Evolutionary conservation across 2,329 filamentous ascomycete species (phyloP), one percentile per base, ranked within the genome.

Genomic region (Verticillium nubilum): DNA sequence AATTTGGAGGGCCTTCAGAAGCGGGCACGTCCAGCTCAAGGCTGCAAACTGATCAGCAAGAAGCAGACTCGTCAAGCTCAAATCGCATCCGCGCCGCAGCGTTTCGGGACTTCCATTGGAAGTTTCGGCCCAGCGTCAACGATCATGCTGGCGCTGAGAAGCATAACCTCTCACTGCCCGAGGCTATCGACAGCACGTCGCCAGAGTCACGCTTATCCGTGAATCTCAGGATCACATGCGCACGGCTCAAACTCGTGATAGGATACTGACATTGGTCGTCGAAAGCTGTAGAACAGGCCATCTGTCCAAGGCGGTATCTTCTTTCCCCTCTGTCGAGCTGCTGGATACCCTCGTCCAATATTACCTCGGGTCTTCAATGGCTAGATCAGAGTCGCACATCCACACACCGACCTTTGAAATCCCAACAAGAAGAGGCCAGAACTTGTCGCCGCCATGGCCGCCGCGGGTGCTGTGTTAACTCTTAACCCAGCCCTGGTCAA

Each of bases 261-360:
- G 64, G 19, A 70, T 72, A 9, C 56, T 72, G 10, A 67, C 67
- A 19, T 65, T 69, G 37, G 65, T 71, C 1, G 68, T 71, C 7
- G 64, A 66, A 3, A 67, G 67, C 5, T 71, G 68, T n/a, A 63
- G 62, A 0, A 62, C 66, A 0, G 69, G 70, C 19, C 65, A 68
- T 6, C 25, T 66, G 0, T 63, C 68, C 0, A 65, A 65, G 26
- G 66, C 66, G 0, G 71, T 75, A 17, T 70, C 73, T 4, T 76
- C 73, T 0, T 77, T 78, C 12, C 76, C 76, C 0, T 73, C 71
- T 0, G 70, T 72, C 0, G 73, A 77, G 31, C 59, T 77, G 1
- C 60, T 78, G 5, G 73, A 76, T 47, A 70, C 69, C 0, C 62
- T 78, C 0, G 67, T 78, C 0, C 74, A 77, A 55, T 72, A 69